Base-by-base conservation (phyloP, 1,139 yeast species). In the Wickerhamomyces sp. region DNA sequence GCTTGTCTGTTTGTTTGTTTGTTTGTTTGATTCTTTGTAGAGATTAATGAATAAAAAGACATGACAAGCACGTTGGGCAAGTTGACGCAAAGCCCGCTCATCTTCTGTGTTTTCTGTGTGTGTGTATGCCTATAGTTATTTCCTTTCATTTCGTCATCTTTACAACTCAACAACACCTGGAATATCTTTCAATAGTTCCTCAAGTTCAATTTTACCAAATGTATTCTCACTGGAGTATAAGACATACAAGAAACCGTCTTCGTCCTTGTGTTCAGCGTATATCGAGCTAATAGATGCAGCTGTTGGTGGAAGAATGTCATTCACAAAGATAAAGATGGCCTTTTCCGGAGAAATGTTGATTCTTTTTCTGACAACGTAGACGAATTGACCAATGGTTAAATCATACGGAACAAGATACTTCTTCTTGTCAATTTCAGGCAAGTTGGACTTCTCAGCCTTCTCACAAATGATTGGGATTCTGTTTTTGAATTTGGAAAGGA, bases 401-500 rank as follows among this genome's bases (percentile, higher is more conserved):
- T 93, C 98, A 23, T 91, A 83, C 10, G 98, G 98, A 10, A 91
- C 98, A 51, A 91, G 74, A 58, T 91, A 91, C 67, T 91, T 91
- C 62, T 96, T 83, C 72, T 91, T 91, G 63, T 91, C 98, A 57
- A 91, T 88, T 51, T 89, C 93, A 36, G 94, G 95, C 47, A 91
- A 86, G 59, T 91, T 97, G 33, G 95, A 83, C 64, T 91, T 91
- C 64, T 89, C 97, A 28, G 91, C 97, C 66, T 89, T 85, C 66
- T 91, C 98, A 62, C 98, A 93, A 54, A 91, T 91, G 22, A 85
- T 96, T 10, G 98, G 98, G 44, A 91, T 87, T 54, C 98, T 75
- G 60, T 91, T 96, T 42, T 76, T 72, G 64, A 89, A 91, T 61
- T 93, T 84, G 54, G 84, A 83, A 45, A 88, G 78, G 58, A 91